Conservation (phyloP, 1,139 yeast species). For the Pichia sp. region DNA sequence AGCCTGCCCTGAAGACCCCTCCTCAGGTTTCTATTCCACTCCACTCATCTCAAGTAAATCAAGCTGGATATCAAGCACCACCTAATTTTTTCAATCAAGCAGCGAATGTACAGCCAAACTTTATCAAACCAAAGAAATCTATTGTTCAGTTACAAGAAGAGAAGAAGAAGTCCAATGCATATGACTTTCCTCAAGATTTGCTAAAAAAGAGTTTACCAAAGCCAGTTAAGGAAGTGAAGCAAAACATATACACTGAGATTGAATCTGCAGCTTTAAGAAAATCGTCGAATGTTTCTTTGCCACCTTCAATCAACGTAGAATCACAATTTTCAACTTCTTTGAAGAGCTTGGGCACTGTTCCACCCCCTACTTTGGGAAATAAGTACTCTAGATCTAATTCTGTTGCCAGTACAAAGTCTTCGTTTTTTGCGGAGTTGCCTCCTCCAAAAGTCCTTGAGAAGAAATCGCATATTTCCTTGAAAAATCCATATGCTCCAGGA, state of each 20-base stretch:
- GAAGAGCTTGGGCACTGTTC: neutral
- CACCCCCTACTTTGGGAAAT: slow-evolving; percentile 3
- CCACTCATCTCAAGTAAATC: too few species aligned
- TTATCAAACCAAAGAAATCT: slow-evolving; percentile 12
- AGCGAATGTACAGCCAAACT: too few species aligned
- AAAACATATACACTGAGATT: slow-evolving; percentile 24
- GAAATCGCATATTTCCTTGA: slow-evolving; percentile 5
- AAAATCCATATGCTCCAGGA: slow-evolving; percentile 1
- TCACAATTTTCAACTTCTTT: neutral
- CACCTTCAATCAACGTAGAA: neutral
- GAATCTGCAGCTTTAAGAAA: slow-evolving; percentile 13
- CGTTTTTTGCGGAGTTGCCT: slow-evolving; percentile 46
- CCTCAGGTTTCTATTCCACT: too few species aligned
- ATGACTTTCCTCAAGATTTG: slow-evolving; percentile 68
- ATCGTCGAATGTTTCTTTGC: neutral
- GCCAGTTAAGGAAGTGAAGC: slow-evolving; percentile 29
- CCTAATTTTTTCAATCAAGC: too few species aligned
- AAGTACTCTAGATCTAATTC: slow-evolving; percentile 9
- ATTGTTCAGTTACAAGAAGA: slow-evolving; percentile 34
- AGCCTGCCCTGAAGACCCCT: neutral
- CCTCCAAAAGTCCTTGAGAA: slow-evolving; percentile 9
- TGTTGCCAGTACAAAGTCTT: slow-evolving; percentile 11
- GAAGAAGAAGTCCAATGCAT: slow-evolving; percentile 63
- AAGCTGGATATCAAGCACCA: too few species aligned
- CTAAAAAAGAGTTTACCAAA: slow-evolving; percentile 31